Percentiles rank a stretch among this genome's conserved stretches.
Conservation (phyloP, 78 protist species). For the Tieghemostelium lacteum region DNA sequence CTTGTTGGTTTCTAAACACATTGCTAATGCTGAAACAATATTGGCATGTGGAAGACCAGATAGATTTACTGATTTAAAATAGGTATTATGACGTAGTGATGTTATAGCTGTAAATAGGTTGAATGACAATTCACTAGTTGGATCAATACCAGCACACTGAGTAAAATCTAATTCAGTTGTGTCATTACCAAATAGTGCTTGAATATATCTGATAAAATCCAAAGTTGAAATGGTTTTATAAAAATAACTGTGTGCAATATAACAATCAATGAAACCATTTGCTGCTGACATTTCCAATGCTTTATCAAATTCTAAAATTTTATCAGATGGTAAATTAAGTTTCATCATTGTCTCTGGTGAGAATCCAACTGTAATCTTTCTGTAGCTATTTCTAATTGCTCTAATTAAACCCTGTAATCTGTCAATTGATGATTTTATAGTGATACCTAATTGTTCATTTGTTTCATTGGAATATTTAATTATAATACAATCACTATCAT, state of each 20-base stretch:
- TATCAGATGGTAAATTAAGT: slow-evolving; percentile 28
- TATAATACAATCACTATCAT: slow-evolving; percentile 5
- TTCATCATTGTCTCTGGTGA: slow-evolving; percentile 6
- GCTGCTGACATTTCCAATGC: slow-evolving; percentile 60
- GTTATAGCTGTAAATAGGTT: slow-evolving; percentile 66
- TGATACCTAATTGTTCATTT: slow-evolving; percentile 29
- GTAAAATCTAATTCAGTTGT: slow-evolving; percentile 54
- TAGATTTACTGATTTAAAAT: slow-evolving; percentile 46
- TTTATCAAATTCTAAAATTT: slow-evolving; percentile 9
- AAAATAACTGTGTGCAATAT: slow-evolving; percentile 71
- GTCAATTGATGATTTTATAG: slow-evolving; percentile 38
- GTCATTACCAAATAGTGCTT: slow-evolving; percentile 37
- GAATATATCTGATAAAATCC: slow-evolving; percentile 51
- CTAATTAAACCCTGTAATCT: slow-evolving; percentile 25
- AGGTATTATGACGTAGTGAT: slow-evolving; percentile 65
- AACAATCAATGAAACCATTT: slow-evolving; percentile 45
- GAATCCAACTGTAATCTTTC: slow-evolving; percentile 67
- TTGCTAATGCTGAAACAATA: slow-evolving; percentile 51
- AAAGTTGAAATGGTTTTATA: slow-evolving; percentile 54
- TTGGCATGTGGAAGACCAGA: slow-evolving; percentile 74
- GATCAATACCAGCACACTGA: slow-evolving; percentile 61
- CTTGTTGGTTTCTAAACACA: slow-evolving; percentile 69
- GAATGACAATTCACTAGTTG: slow-evolving; percentile 55
- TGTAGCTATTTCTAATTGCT: slow-evolving; percentile 62
- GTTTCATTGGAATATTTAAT: slow-evolving; percentile 34